These are phyloP conservation scores for Clonostachys chloroleuca DNA, from an alignment of 2,329 filamentous ascomycete genomes.

Conservation along the genomic window DNA sequence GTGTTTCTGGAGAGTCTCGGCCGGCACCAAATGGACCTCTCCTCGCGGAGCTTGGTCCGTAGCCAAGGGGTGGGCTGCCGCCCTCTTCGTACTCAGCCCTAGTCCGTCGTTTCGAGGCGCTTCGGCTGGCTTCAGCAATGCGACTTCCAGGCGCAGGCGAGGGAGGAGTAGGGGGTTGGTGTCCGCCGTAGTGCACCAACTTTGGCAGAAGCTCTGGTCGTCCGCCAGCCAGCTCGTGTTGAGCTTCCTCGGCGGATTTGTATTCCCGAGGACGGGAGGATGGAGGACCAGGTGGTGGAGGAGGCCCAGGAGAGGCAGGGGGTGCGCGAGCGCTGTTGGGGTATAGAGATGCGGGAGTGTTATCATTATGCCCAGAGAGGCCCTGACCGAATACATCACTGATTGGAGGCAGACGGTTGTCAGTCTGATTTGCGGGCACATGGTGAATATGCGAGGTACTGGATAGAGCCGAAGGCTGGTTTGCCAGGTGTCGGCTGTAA, in stretches of 20 bases:
- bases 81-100: slow-evolving; percentile 94
- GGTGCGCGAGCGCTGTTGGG: slow-evolving; percentile 61
- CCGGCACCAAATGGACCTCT: slow-evolving; percentile 76
- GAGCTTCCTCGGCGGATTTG: slow-evolving; percentile 92
- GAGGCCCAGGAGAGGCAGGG: slow-evolving; percentile 74
- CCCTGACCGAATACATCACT: slow-evolving; percentile 90
- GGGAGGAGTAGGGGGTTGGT: slow-evolving; percentile 88
- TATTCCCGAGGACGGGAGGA: slow-evolving; percentile 75
- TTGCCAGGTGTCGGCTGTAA: slow-evolving; percentile 71
- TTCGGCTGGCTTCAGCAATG: slow-evolving; percentile 46
- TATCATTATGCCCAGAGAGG: slow-evolving; percentile 59
- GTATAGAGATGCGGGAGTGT: slow-evolving; percentile 42
- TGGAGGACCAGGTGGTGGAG: slow-evolving; percentile 45
- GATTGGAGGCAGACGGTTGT: slow-evolving; percentile 88
- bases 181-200: slow-evolving; percentile 90
- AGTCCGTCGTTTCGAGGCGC: slow-evolving; percentile 66
- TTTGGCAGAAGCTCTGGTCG: slow-evolving; percentile 88
- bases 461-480: slow-evolving; percentile 77
- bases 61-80: slow-evolving; percentile 77
- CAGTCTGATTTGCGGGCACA: slow-evolving; percentile 80
- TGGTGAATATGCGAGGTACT: slow-evolving; percentile 90
- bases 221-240: slow-evolving; percentile 85
- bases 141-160: slow-evolving; percentile 61
- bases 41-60: slow-evolving; percentile 58
- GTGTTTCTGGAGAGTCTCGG: slow-evolving; percentile 77